phyloP scores from a whole-genome alignment of 2,329 filamentous ascomycete genomes.

The Sordariomycetes sp. region DNA sequence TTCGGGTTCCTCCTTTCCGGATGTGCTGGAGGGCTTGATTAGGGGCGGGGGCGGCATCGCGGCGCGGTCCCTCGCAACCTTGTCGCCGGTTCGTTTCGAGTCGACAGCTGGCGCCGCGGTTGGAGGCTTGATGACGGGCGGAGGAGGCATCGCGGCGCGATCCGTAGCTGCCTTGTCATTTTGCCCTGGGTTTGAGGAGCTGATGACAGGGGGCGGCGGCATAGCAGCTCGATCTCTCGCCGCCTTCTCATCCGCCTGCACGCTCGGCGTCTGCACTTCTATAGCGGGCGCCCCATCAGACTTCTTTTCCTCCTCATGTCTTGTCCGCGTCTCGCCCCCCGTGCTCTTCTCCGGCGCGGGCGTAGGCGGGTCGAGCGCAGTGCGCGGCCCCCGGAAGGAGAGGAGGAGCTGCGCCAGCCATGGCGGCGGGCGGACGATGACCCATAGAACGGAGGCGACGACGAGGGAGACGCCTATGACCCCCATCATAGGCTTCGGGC shows the following conservation, averaged over 20 bases:
- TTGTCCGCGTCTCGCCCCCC: not conserved
- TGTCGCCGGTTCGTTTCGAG: not conserved
- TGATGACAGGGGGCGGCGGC: not conserved
- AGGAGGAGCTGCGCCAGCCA: conserved; percentile 29
- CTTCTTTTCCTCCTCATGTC: not conserved
- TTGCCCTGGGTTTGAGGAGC: not conserved
- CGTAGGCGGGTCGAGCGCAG: conserved; percentile 1
- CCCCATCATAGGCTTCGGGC: conserved; percentile 26
- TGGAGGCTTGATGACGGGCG: conserved; percentile 16
- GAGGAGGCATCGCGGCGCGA: conserved; percentile 9
- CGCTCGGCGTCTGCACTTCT: not conserved
- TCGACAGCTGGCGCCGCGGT: conserved; percentile 7
- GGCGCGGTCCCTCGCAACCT: conserved; percentile 13
- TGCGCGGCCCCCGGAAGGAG: conserved; percentile 9
- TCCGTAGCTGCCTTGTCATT: not conserved
- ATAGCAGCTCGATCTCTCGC: not conserved
- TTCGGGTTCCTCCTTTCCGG: conserved; percentile 11
- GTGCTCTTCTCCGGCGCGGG: not conserved
- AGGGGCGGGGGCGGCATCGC: conserved; percentile 23
- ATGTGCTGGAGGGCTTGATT: conserved; percentile 11
- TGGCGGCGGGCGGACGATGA: conserved; percentile 38
- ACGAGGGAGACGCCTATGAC: conserved; percentile 48
- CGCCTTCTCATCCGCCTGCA: not conserved
- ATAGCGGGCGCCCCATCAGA: not conserved
- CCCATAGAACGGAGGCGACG: conserved; percentile 43